Base-by-base conservation (phyloP, 139 green algal genomes). In the Chara braunii region DNA sequence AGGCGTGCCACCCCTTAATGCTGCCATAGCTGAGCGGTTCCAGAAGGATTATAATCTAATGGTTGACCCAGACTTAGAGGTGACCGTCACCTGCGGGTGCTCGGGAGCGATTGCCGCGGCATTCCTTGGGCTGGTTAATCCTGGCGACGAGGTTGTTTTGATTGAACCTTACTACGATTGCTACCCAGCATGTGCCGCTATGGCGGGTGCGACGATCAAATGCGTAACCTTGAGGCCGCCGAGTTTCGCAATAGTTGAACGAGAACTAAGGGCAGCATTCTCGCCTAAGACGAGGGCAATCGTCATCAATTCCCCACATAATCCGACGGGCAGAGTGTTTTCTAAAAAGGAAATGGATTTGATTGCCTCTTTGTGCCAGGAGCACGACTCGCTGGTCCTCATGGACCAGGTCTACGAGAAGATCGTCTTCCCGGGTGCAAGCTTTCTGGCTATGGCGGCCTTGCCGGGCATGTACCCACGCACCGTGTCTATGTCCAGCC, bases 91-190 rank as follows among this genome's bases (percentile, higher is more conserved):
- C 12, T 64, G 24, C 14, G 66, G 66, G 26, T 60, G 37, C 59
- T 63, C 66, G 55, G 66, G 68, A 37, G 66, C 66, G 6, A 54
- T 64, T 18, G 35, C 37, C 1, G 57, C 37, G 33, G 48, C 66
- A 18, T 42, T 72, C 0, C n/a, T 71, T 43, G 66, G 57, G 18
- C 26, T 75, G 7, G 7, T 70, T 18, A 59, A 75, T 37, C 35
- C 35, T 22, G 66, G 66, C 18, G 66, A 75, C 45, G 66, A 75
- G 59, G 66, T 75, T 3, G 37, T 75, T 7, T 18, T 75, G 12
- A 63, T 75, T 30, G 32, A 70, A 32, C 66, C 66, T 23, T 70
- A 55, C 44, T 75, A 75, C 50, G 66, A 75, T 44, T 75, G 57
- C 2, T 75, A 75, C 59, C n/a, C 37, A 11, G 66, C 66, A 3